Evolutionary conservation across 495 filamentous ascomycete genomes (phyloP).

Genomic region (Trichocladium uniseriatum): DNA sequence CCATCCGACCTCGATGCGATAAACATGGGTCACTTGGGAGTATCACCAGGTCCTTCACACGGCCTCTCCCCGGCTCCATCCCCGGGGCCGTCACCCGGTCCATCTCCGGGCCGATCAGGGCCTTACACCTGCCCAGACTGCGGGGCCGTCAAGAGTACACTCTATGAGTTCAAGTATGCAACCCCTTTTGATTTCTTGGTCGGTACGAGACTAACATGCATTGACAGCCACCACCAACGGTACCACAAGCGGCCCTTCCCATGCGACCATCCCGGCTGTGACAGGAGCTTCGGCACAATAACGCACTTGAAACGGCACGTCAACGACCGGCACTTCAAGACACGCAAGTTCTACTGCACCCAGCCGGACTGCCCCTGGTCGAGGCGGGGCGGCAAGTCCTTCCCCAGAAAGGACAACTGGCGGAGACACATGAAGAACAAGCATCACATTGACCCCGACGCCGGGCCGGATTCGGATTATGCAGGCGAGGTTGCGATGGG

Average conservation of each 20-base stretch:
- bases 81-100: background rate
- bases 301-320: constrained; percentile 44
- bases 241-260: constrained; percentile 41
- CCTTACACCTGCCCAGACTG: constrained; percentile 34
- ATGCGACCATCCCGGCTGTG: constrained; percentile 33
- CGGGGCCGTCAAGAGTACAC: constrained; percentile 34
- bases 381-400: constrained; percentile 37
- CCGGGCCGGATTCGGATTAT: constrained; percentile 22
- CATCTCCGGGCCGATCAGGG: constrained; percentile 15
- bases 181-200: background rate
- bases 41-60: constrained; percentile 9
- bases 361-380: constrained; percentile 38
- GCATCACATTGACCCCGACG: constrained; percentile 27
- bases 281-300: constrained; percentile 42
- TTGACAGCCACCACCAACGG: constrained; percentile 35
- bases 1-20: constrained; percentile 13
- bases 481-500: constrained; percentile 19
- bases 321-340: constrained; percentile 43
- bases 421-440: constrained; percentile 44
- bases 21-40: constrained; percentile 2
- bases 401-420: constrained; percentile 46
- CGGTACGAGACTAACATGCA: background rate
- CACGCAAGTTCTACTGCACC: constrained; percentile 41
- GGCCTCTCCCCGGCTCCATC: constrained; percentile 1
- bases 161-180: constrained; percentile 41